These are phyloP conservation scores for Penicillium crustosum DNA, from an alignment of 2,329 filamentous ascomycete genomes.

Conservation along the genomic window DNA sequence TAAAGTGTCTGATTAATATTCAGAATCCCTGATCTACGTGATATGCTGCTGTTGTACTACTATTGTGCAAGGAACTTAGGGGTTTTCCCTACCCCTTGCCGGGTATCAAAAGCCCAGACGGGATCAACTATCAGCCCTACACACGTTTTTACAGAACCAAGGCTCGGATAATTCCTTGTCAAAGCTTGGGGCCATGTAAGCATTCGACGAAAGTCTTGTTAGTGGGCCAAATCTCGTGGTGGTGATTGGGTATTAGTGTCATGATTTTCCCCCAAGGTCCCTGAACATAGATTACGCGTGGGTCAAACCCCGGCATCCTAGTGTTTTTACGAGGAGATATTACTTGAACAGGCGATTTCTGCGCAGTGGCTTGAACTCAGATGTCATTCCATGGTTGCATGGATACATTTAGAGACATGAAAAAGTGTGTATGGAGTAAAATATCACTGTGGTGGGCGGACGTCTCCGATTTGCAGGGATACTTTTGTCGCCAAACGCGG, in stretches of 20 bases:
- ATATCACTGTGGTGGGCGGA: neutral
- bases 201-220: neutral
- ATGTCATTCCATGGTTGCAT: neutral
- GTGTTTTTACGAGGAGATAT: neutral
- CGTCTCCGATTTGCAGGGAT: neutral
- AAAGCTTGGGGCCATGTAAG: constrained; percentile 6
- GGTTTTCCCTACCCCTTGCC: neutral
- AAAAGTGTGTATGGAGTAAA: neutral
- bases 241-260: constrained; percentile 15
- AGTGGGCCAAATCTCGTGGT: constrained; percentile 1
- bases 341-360: neutral
- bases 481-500: neutral
- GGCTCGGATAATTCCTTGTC: constrained; percentile 1
- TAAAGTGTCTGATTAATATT: neutral
- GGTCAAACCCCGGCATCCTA: constrained; percentile 3
- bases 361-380: neutral
- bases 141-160: neutral
- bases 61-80: neutral
- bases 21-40: no score
- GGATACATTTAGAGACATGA: neutral
- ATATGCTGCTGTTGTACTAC: neutral
- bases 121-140: neutral
- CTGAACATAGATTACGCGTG: constrained; percentile 12
- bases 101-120: neutral
- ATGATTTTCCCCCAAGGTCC: constrained; percentile 24